Base-by-base conservation (phyloP, 2,329 filamentous ascomycete genomes). In the Diaporthe capsici region DNA sequence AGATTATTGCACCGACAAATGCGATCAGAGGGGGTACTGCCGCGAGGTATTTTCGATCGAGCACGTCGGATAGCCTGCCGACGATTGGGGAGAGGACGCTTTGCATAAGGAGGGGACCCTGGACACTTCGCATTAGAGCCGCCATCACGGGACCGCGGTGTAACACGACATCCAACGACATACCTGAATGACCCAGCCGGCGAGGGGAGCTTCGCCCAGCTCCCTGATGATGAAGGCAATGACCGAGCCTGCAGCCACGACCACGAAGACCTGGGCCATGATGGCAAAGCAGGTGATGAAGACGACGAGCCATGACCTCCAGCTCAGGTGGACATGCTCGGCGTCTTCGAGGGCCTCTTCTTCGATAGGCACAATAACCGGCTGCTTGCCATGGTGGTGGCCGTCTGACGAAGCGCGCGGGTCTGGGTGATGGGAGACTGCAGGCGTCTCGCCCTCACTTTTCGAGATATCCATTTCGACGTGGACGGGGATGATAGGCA, bases 101-200 rank as follows among this genome's bases (percentile, higher is more conserved):
- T 81, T 91, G 90, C 86, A 91, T 90, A 13, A 91, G 85, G 0
- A 91, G 83, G 0, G 89, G 90, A 0, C 88, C 89, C 86, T 90
- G 28, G n/a, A 7, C 22, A 39, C 37, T 3, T 53, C 17, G 68
- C 7, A 28, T 75, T 70, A 72, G 60, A 58, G 22, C 31, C 60
- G 4, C 25, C 1, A 53, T 12, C 12, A 37, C 2, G 13, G 4
- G 13, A 10, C 3, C 7, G 39, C 34, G 31, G 42, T n/a, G 12
- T 13, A 49, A 3, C 10, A 20, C 28, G 25, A 17, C 12, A 65
- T 42, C 20, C n/a, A 10, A 13, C 22, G 1, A 71, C 77, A 15
- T 76, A 87, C 86, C 82, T 88, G 88, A 68, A 91, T 90, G 76
- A 91, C 86, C 89, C 89, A 91, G 39, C 89, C 88, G 1, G 88